A percentile compares a stretch with the other conserved stretches of the same genome.
These are phyloP conservation scores for Fusarium bactridioides DNA, from an alignment of 2,329 filamentous ascomycete genomes.

Conservation along the genomic window DNA sequence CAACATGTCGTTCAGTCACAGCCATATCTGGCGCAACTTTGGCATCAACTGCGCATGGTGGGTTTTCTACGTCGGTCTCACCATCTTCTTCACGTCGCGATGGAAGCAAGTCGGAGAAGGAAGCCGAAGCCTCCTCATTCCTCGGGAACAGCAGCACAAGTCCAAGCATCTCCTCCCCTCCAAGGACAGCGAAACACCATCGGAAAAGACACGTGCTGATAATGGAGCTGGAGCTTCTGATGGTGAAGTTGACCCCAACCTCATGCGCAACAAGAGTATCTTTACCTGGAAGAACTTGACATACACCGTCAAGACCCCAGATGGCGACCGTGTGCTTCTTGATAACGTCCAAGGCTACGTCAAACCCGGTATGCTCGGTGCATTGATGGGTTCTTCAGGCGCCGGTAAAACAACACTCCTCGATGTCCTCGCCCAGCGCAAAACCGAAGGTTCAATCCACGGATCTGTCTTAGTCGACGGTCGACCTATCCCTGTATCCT, in stretches of 20 bases:
- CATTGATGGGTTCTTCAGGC: slow-evolving; percentile 80
- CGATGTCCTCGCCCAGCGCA: slow-evolving; percentile 81
- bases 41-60: slow-evolving; percentile 70
- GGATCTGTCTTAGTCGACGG: slow-evolving; percentile 82
- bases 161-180: slow-evolving; percentile 37
- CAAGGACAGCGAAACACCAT: slow-evolving; percentile 58
- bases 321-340: slow-evolving; percentile 72
- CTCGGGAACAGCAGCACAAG: slow-evolving; percentile 63
- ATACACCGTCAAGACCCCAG: slow-evolving; percentile 71
- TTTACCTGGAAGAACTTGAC: slow-evolving; percentile 79
- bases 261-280: slow-evolving; percentile 70
- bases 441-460: slow-evolving; percentile 77
- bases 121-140: slow-evolving; percentile 66
- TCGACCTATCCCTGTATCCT: slow-evolving; percentile 72
- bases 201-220: not conserved
- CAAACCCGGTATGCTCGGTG: slow-evolving; percentile 79
- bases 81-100: slow-evolving; percentile 62
- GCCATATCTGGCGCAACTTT: slow-evolving; percentile 66
- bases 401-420: slow-evolving; percentile 88
- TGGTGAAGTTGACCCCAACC: slow-evolving; percentile 43
- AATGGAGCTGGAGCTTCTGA: not conserved
- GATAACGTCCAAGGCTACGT: slow-evolving; percentile 86
- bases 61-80: slow-evolving; percentile 64
- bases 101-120: slow-evolving; percentile 64
- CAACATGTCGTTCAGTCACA: slow-evolving; percentile 61